Evolutionary conservation across 2,329 filamentous ascomycete species (phyloP).

Genomic region (Cadophora gregata): DNA sequence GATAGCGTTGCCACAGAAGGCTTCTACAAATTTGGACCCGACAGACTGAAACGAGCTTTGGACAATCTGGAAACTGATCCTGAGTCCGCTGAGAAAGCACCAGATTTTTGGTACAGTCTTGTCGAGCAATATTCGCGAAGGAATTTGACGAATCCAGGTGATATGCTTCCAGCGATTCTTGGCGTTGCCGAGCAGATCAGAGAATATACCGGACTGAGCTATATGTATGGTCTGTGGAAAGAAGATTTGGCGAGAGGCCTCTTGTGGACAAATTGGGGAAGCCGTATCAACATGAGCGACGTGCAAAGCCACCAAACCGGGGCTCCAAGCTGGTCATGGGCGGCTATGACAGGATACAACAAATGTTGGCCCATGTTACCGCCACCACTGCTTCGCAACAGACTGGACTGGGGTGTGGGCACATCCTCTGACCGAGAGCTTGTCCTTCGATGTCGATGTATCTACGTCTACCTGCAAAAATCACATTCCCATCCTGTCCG

Average conservation of each 20-base stretch:
- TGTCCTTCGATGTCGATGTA: background rate
- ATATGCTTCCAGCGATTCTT: background rate
- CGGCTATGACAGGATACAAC: background rate
- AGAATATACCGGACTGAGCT: background rate
- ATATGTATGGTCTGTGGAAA: background rate
- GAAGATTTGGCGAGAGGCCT: background rate
- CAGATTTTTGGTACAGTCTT: background rate
- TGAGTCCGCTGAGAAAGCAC: background rate
- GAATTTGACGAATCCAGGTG: background rate
- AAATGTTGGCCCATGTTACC: background rate
- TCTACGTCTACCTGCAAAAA: background rate
- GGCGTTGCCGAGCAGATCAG: background rate
- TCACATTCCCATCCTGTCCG: background rate
- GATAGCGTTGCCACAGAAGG: background rate
- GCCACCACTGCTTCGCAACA: background rate
- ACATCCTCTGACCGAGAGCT: background rate
- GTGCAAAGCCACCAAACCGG: background rate
- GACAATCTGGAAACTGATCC: background rate
- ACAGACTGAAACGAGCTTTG: background rate
- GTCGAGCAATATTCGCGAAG: background rate
- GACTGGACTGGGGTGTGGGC: background rate
- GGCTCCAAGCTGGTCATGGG: constrained; percentile 1
- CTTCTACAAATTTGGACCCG: background rate
- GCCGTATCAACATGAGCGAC: background rate
- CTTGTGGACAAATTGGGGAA: background rate